These are phyloP conservation scores for Plasmodium yoelii DNA, from an alignment of 169 alveolate genomes.

Conservation along the genomic window DNA sequence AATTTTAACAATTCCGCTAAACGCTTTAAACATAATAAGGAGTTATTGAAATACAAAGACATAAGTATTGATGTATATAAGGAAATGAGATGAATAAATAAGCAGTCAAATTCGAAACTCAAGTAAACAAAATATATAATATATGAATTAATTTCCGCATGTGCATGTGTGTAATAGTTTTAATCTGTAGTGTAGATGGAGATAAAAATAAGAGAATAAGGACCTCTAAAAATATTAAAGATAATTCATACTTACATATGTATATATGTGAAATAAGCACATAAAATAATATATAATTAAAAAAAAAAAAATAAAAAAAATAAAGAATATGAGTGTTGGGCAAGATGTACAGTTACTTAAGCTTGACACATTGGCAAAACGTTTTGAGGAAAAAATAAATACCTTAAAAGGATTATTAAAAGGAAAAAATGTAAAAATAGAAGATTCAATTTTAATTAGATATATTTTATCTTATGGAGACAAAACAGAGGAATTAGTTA, in stretches of 20 bases:
- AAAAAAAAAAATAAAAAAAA: not conserved
- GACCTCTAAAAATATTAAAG: not conserved
- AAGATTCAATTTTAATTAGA: constrained; percentile 46
- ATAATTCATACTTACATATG: not conserved
- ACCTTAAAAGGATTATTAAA: constrained; percentile 27
- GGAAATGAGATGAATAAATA: too few relatives aligned
- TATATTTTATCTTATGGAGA: constrained; percentile 67
- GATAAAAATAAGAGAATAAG: not conserved
- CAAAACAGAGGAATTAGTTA: constrained; percentile 53
- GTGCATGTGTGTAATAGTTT: too few relatives aligned
- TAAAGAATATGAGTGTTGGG: constrained; percentile 25
- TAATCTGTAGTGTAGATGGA: not conserved
- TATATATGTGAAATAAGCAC: not conserved
- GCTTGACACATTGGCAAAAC: constrained; percentile 29
- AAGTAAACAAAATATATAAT: too few relatives aligned
- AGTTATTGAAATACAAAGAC: too few relatives aligned
- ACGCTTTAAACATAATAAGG: too few relatives aligned
- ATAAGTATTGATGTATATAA: too few relatives aligned
- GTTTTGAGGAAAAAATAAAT: constrained; percentile 33
- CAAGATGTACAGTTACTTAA: constrained; percentile 7
- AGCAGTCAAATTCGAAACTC: too few relatives aligned
- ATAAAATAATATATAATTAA: not conserved
- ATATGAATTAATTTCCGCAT: too few relatives aligned
- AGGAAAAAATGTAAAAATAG: constrained; percentile 42
- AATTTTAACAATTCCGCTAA: too few relatives aligned